Evolutionary conservation across 208 protist species (phyloP), one percentile per base, ranked within the genome.

Genomic region (Leptomonas pyrrhocoris): DNA sequence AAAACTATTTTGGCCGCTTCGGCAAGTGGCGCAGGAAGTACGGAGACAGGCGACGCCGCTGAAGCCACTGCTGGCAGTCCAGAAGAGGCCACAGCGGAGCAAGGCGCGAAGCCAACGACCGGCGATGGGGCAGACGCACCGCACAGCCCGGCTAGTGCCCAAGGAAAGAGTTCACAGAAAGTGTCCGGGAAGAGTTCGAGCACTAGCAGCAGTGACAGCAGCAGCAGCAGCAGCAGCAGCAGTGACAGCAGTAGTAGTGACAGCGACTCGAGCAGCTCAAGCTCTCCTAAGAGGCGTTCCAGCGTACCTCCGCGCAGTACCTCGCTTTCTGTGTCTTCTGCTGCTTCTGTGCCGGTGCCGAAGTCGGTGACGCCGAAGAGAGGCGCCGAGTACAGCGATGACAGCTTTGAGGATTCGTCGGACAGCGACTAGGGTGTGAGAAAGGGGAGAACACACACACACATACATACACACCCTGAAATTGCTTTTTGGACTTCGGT

Each of bases 351-450:
- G 18, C 36, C 51, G n/a, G 53, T 60, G 23, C 74, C 60, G 60
- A 69, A 51, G 13, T 53, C 66, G 48, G 60, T 50, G 25, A n/a
- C 40, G 21, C 19, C 59, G 45, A 65, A 54, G 43, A 51, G 42
- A 42, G 30, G 36, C 11, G 27, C 54, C 8, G 74, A 71, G 36
- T 77, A 76, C 70, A 72, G 59, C 46, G 75, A 81, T 36, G 74
- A 79, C 48, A 81, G 75, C 66, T 85, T 79, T 27, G 78, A 83
- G 25, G 60, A 49, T 15, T 77, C 58, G 5, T 79, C 77, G 9
- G 67, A 78, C 59, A 72, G 48, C 42, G 65, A 72, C 19, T 71
- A 36, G 57, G 31, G 3, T 40, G 18, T 16, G 34, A 40, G 38
- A 60, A 16, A 45, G 38, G 43, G 16, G 43, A 5, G 6, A 42